Percentiles rank a stretch among this genome's conserved stretches.
Conservation (phyloP, 352 stramenopile species). For the Phytophthora uliginosa region DNA sequence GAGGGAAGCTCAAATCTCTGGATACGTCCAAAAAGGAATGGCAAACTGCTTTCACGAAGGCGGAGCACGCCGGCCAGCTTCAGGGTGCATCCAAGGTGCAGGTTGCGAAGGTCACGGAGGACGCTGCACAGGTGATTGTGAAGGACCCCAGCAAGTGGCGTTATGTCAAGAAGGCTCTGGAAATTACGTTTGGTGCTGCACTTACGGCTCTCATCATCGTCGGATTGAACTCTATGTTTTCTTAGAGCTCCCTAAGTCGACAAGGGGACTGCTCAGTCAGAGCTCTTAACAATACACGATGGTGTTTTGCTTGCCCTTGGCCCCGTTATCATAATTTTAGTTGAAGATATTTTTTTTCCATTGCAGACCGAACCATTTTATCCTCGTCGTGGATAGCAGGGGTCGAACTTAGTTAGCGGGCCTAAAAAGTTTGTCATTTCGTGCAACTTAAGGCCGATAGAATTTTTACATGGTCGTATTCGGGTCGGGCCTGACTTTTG, state of each 20-base stretch:
- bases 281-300: too few species aligned
- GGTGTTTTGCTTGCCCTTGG: too few species aligned
- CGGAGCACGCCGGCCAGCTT: constrained; percentile 10
- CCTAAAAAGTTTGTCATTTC: too few species aligned
- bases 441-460: too few species aligned
- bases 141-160: constrained; percentile 28
- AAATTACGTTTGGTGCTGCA: constrained; percentile 6
- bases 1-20: neutral
- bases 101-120: constrained; percentile 16
- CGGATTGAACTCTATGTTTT: constrained; percentile 3
- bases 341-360: too few species aligned
- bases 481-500: too few species aligned
- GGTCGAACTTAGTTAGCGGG: too few species aligned
- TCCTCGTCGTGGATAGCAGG: too few species aligned
- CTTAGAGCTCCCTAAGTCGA: neutral
- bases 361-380: too few species aligned
- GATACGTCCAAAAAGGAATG: constrained; percentile 3
- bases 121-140: neutral
- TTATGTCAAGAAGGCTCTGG: constrained; percentile 18
- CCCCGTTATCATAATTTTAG: too few species aligned
- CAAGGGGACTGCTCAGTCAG: too few species aligned
- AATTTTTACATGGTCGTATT: too few species aligned
- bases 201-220: constrained; percentile 13
- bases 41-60: constrained; percentile 8
- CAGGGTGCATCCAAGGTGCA: neutral